Percentiles rank a stretch among this genome's conserved stretches.
These are phyloP conservation scores for Aspergillus indologenus DNA, from an alignment of 495 filamentous ascomycete genomes.

Conservation along the genomic window DNA sequence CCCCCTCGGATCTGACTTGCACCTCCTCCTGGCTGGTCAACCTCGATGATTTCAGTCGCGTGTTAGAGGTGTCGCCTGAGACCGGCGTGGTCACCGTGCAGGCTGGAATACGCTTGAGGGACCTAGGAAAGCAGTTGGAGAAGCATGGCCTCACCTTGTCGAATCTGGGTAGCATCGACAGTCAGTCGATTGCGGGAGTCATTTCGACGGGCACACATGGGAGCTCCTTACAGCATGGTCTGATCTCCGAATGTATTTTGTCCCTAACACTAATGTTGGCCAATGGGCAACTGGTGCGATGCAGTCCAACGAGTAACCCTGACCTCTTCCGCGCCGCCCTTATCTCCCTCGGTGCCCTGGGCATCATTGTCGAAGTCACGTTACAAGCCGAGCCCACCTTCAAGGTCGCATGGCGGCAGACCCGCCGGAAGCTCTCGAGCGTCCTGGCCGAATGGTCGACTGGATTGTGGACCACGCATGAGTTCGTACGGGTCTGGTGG, in stretches of 20 bases:
- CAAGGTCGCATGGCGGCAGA: slow-evolving; percentile 82
- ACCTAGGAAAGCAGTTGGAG: slow-evolving; percentile 66
- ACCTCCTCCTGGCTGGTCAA: slow-evolving; percentile 95
- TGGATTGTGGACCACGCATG: slow-evolving; percentile 74
- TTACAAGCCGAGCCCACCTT: slow-evolving; percentile 74
- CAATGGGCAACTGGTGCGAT: slow-evolving; percentile 71
- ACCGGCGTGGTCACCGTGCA: slow-evolving; percentile 70
- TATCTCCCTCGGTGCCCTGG: slow-evolving; percentile 82
- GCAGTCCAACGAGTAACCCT: slow-evolving; percentile 65
- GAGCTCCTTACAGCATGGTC: slow-evolving; percentile 76
- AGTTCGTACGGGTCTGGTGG: slow-evolving; percentile 97
- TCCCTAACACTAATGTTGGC: slow-evolving; percentile 76
- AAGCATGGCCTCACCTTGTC: slow-evolving; percentile 74
- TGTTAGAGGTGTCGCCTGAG: slow-evolving; percentile 63
- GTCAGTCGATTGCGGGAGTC: slow-evolving; percentile 89
- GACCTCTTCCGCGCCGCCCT: slow-evolving; percentile 87
- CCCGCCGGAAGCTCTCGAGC: slow-evolving; percentile 61
- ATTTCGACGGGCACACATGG: slow-evolving; percentile 93
- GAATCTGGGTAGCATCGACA: slow-evolving; percentile 89
- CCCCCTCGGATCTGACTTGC: slow-evolving; percentile 87
- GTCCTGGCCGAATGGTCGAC: slow-evolving; percentile 71
- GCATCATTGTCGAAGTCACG: slow-evolving; percentile 85
- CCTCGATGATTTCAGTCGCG: slow-evolving; percentile 73
- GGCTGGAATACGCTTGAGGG: slow-evolving; percentile 76
- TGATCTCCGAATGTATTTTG: slow-evolving; percentile 72